Conservation (phyloP, 169 alveolate species). For the Plasmodium vinckei region DNA sequence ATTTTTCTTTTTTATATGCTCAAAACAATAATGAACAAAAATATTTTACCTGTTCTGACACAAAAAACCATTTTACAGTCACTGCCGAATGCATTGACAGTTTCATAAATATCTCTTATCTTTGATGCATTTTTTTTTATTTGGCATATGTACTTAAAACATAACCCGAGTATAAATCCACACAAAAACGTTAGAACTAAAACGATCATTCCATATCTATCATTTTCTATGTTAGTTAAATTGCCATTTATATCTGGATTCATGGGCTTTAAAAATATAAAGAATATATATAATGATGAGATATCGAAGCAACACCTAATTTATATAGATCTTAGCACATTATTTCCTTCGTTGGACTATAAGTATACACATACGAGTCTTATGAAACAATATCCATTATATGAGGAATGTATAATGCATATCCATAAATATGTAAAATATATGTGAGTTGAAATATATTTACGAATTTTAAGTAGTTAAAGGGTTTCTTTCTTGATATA, state of each 20-base stretch:
- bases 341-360: too few species aligned
- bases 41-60: constrained; percentile 69
- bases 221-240: constrained; percentile 19
- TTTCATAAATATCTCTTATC: constrained; percentile 24
- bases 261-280: constrained; percentile 4
- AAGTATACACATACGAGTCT: too few species aligned
- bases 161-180: constrained; percentile 56
- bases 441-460: too few species aligned
- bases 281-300: too few species aligned
- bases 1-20: not conserved
- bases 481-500: too few species aligned
- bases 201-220: not conserved
- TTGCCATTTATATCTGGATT: constrained; percentile 4
- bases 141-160: constrained; percentile 15
- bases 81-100: constrained; percentile 4
- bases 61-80: constrained; percentile 77
- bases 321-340: too few species aligned
- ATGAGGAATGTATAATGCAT: too few species aligned
- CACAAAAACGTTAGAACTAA: constrained; percentile 32
- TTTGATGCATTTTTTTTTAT: constrained; percentile 15
- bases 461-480: too few species aligned
- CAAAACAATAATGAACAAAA: constrained; percentile 2
- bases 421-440: too few species aligned
- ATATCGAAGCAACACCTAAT: too few species aligned
- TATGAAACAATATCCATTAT: too few species aligned